Evolutionary conservation across 805 yeast genomes (phyloP).

Genomic region (Hanseniaspora lindneri): DNA sequence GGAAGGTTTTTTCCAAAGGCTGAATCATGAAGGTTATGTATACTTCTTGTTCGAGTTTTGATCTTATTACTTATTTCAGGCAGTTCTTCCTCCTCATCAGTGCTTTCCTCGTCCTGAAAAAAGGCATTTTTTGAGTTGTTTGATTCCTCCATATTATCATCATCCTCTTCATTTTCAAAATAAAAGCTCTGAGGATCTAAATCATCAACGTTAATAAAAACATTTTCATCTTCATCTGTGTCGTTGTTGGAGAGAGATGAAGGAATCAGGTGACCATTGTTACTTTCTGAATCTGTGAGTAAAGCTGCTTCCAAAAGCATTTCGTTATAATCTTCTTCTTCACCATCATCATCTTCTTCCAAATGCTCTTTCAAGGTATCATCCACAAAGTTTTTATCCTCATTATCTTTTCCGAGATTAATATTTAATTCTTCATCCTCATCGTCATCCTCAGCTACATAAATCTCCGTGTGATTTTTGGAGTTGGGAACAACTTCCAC

Average conservation of each 20-base stretch:
- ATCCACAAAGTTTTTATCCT: no score
- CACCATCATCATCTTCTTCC: conserved; percentile 25
- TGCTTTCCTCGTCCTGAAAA: conserved; percentile 69
- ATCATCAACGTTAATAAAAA: conserved; percentile 31
- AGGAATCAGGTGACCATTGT: conserved; percentile 20
- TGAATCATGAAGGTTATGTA: conserved; percentile 9
- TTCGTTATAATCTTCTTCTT: conserved; percentile 28
- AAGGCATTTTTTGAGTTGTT: conserved; percentile 26
- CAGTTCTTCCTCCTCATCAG: conserved; percentile 80
- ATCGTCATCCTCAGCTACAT: conserved; percentile 20
- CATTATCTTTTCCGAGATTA: conserved; percentile 27
- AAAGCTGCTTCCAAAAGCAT: conserved; percentile 28
- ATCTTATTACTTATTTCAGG: conserved; percentile 53
- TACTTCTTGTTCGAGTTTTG: conserved; percentile 33
- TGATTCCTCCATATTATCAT: conserved; percentile 5
- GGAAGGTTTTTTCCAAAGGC: conserved; percentile 69
- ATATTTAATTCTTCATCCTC: conserved; percentile 30
- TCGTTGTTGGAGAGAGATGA: conserved; percentile 20
- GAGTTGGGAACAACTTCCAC: conserved; percentile 18
- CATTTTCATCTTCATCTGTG: conserved; percentile 30
- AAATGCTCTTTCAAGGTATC: no score
- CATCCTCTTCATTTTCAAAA: conserved; percentile 22
- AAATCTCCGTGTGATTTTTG: conserved; percentile 10
- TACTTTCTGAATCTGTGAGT: conserved; percentile 29
- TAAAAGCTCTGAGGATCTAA: conserved; percentile 30